Conservation (phyloP, 768 basidiomycete genomes). For the Mycena alexandri region DNA sequence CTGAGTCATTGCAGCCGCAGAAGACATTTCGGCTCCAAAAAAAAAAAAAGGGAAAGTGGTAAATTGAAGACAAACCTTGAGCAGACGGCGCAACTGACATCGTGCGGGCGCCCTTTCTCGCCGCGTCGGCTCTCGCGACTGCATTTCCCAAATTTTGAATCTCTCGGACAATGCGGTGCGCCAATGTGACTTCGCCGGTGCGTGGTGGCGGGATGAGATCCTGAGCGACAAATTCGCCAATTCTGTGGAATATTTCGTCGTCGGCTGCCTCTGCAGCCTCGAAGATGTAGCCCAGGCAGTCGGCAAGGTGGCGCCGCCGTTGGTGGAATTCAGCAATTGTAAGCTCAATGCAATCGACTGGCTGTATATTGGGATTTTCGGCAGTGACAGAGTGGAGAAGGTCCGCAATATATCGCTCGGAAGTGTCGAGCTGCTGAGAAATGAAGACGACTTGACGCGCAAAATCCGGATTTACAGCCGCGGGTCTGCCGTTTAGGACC, state of each 20-base stretch:
- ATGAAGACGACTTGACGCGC: slow-evolving; percentile 82
- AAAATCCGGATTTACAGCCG: slow-evolving; percentile 84
- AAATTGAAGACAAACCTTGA: slow-evolving; percentile 65
- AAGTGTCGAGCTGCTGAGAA: slow-evolving; percentile 83
- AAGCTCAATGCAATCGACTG: slow-evolving; percentile 71
- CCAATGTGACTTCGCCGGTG: slow-evolving; percentile 59
- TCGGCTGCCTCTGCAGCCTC: slow-evolving; percentile 69
- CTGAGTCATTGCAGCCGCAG: too few relatives aligned
- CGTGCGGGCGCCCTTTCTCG: slow-evolving; percentile 72
- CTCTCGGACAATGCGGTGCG: slow-evolving; percentile 70
- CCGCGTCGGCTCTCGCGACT: slow-evolving; percentile 66
- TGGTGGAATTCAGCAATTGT: slow-evolving; percentile 77
- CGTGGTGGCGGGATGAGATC: slow-evolving; percentile 62
- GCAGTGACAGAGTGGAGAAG: slow-evolving; percentile 75
- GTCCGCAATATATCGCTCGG: slow-evolving; percentile 83
- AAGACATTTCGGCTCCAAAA: too few relatives aligned
- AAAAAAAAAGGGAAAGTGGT: too few relatives aligned
- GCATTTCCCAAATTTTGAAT: slow-evolving; percentile 69
- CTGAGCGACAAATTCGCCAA: slow-evolving; percentile 66
- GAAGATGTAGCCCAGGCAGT: slow-evolving; percentile 77
- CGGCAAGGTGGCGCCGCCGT: slow-evolving; percentile 76
- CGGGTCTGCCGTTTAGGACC: slow-evolving; percentile 70
- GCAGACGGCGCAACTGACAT: slow-evolving; percentile 69
- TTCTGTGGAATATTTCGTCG: slow-evolving; percentile 61
- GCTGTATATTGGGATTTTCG: slow-evolving; percentile 72